Evolutionary conservation across 192 early-diverging fungal species (phyloP).

Genomic region (Coemansia sp.): DNA sequence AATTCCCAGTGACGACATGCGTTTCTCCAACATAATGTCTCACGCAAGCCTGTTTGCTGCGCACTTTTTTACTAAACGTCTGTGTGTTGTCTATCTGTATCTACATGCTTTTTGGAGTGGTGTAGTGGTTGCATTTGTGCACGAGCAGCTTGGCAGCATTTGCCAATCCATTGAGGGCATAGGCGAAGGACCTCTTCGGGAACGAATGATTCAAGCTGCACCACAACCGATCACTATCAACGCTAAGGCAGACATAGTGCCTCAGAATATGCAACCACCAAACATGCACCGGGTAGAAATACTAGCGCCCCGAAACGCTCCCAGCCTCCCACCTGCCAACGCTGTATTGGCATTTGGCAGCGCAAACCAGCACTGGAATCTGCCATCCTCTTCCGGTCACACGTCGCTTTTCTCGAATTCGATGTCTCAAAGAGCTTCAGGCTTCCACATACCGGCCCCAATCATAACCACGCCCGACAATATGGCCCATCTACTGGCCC

Average conservation of each 20-base stretch:
- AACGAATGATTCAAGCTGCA: neutral
- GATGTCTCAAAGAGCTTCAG: conserved; percentile 1
- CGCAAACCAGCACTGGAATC: neutral
- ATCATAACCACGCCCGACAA: conserved; percentile 17
- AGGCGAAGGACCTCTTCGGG: neutral
- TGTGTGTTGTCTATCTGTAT: neutral
- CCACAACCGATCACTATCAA: neutral
- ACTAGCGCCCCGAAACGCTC: neutral
- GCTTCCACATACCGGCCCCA: neutral
- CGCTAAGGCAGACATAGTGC: neutral
- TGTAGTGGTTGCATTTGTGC: conserved; percentile 10
- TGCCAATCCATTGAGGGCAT: neutral
- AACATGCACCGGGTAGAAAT: neutral
- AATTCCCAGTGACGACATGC: neutral
- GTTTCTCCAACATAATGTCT: neutral
- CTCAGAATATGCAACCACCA: neutral
- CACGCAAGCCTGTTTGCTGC: neutral
- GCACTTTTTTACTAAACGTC: neutral
- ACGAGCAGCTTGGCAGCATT: conserved; percentile 2
- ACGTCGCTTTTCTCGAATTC: neutral
- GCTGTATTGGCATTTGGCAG: neutral
- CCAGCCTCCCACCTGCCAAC: neutral
- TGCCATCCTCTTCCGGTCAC: neutral
- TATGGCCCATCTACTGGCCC: conserved; percentile 10
- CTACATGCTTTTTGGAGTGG: neutral